These are phyloP conservation scores for Solanum paucissectum DNA, from an alignment of 257 asterid species.

Conservation along the genomic window DNA sequence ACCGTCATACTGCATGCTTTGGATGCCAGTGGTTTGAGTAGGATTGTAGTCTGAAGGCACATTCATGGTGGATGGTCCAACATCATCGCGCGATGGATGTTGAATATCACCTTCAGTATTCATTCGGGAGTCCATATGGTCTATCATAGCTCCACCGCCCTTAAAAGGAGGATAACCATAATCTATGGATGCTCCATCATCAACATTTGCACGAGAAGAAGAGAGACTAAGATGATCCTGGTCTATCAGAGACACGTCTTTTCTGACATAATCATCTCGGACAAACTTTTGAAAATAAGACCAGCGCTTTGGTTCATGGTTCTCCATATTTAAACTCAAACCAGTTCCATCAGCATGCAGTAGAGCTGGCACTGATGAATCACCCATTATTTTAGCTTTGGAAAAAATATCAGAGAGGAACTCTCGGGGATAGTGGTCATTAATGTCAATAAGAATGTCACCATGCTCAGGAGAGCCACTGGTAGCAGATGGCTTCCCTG, in stretches of 20 bases:
- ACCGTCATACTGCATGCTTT: slow-evolving; percentile 30
- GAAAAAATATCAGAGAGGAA: slow-evolving; percentile 75
- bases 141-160: slow-evolving; percentile 20
- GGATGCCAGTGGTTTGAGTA: slow-evolving; percentile 33
- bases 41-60: slow-evolving; percentile 47
- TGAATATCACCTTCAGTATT: slow-evolving; percentile 28
- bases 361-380: slow-evolving; percentile 22
- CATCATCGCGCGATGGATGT: slow-evolving; percentile 25
- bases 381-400: slow-evolving; percentile 35
- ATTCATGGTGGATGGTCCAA: slow-evolving; percentile 31
- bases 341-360: slow-evolving; percentile 51
- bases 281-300: slow-evolving; percentile 73
- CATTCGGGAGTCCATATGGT: slow-evolving; percentile 25
- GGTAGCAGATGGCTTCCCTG: slow-evolving; percentile 24
- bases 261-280: slow-evolving; percentile 43
- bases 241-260: slow-evolving; percentile 84
- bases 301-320: slow-evolving; percentile 79
- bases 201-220: slow-evolving; percentile 31
- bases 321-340: slow-evolving; percentile 55
- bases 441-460: slow-evolving; percentile 68
- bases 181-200: slow-evolving; percentile 32
- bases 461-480: slow-evolving; percentile 35
- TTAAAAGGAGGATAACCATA: slow-evolving; percentile 37
- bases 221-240: slow-evolving; percentile 69
- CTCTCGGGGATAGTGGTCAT: slow-evolving; percentile 82